Percentiles rank a stretch among this genome's conserved stretches.
Conservation (phyloP, 164 flowering plant species). For the Buxus sempervirens region DNA sequence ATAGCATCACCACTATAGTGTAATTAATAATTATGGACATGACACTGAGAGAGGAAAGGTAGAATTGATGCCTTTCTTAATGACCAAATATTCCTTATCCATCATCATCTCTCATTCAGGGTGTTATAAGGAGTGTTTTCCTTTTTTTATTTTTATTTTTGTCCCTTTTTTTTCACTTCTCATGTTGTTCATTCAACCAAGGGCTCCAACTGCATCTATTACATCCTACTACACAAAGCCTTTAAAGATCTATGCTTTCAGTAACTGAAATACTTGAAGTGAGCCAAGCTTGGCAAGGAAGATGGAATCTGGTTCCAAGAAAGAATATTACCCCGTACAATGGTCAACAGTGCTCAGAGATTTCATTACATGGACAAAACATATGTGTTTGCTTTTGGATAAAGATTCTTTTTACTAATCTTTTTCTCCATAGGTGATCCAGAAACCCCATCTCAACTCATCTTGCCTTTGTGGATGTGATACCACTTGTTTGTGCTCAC, state of each 20-base stretch:
- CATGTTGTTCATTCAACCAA: no score
- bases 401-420: not conserved
- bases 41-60: not conserved
- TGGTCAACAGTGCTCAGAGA: not conserved
- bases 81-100: not conserved
- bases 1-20: not conserved
- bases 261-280: not conserved
- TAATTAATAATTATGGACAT: not conserved
- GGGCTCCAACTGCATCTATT: not conserved
- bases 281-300: not conserved
- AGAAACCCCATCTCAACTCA: not conserved
- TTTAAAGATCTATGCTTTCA: not conserved
- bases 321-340: not conserved
- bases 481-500: not conserved
- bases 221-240: not conserved
- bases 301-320: not conserved
- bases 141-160: no score
- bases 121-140: no score
- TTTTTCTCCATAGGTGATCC: not conserved
- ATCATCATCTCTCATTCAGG: no score
- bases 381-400: not conserved
- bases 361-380: not conserved
- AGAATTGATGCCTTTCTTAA: not conserved
- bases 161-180: no score
- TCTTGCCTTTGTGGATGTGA: no score